Percentiles rank a stretch among this genome's conserved stretches.
Conservation (phyloP, 2,329 filamentous ascomycete species). For the Aspergillus eucalypticola region DNA sequence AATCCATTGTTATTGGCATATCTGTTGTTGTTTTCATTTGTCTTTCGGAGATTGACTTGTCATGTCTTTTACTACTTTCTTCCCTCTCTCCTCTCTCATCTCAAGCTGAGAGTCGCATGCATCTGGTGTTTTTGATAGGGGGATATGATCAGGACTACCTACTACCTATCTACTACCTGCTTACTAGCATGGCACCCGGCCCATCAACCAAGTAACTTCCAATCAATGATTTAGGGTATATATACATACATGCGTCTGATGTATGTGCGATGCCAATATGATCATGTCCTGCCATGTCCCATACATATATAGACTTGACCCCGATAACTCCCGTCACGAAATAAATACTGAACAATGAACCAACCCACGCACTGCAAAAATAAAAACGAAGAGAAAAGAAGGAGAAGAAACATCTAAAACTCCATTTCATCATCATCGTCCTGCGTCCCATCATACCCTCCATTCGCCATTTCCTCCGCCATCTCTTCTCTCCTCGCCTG, state of each 20-base stretch:
- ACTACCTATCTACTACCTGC: conserved; percentile 18
- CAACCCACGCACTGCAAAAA: background rate
- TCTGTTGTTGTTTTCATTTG: background rate
- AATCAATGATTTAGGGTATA: conserved; percentile 34
- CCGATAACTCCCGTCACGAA: conserved; percentile 25
- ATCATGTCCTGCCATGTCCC: background rate
- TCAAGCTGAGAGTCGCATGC: conserved; percentile 31
- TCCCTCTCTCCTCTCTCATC: conserved; percentile 8
- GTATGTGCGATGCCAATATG: background rate
- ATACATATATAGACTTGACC: background rate
- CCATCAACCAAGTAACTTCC: background rate
- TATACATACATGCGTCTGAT: conserved; percentile 30
- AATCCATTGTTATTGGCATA: background rate
- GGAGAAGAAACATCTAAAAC: conserved; percentile 30
- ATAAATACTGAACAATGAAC: conserved; percentile 14
- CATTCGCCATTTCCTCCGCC: conserved; percentile 63
- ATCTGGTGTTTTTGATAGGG: conserved; percentile 32
- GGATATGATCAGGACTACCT: conserved; percentile 17
- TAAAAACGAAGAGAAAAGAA: background rate
- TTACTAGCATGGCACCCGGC: background rate
- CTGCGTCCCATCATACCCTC: conserved; percentile 46
- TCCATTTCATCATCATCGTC: conserved; percentile 62
- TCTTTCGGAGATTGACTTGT: background rate
- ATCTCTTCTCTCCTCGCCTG: conserved; percentile 74
- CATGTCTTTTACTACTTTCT: conserved; percentile 1